Evolutionary conservation across 345 rosid species (phyloP), one percentile per base, ranked within the genome.

Genomic region (Citrus cavaleriei): DNA sequence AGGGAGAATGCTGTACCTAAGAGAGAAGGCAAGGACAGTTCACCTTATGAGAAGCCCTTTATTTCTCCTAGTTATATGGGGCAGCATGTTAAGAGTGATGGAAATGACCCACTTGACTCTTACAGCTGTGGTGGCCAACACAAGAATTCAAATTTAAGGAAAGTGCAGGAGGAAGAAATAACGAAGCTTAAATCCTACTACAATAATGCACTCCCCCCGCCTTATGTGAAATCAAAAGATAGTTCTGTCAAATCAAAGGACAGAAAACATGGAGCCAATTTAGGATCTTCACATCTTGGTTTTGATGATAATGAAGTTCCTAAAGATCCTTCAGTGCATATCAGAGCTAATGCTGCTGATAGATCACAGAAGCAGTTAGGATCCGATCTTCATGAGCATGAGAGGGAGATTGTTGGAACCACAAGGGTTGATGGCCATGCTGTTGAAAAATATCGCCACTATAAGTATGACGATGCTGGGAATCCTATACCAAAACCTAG

Each of bases 171-270:
- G 66, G 89, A 81, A 75, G 91, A 85, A 77, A 70, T 68, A 61
- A 81, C 82, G 35, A 81, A 79, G 84, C 46, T 72, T 84, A 88
- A 85, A 78, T 68, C 92, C 51, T 74, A 74, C 61, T 66, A 69
- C 73, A 87, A 81, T 69, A 88, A 79, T 75, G 83, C 84, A 34
- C 79, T 96, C 66, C 97, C 93, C 40, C 97, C 97, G 78, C 97
- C 97, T 24, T 91, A 93, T 67, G 90, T 90, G 30, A 91, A 91
- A 78, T 79, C 27, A 10, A 66, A 66, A 42, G 70, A 66, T 65
- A 34, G 88, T 46, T 87, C 75, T 78, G 64, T 75, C 61, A 92
- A 84, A 80, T 37, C 75, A 18, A 92, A 82, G 85, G 93, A 88
- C 54, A 70, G 46, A 59, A 77, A 70, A 62, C 62, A 71, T 74